Percentiles rank a stretch among this genome's conserved stretches.
phyloP scores from a whole-genome alignment of 2,329 filamentous ascomycete species.

The Chaetomiaceae sp. region DNA sequence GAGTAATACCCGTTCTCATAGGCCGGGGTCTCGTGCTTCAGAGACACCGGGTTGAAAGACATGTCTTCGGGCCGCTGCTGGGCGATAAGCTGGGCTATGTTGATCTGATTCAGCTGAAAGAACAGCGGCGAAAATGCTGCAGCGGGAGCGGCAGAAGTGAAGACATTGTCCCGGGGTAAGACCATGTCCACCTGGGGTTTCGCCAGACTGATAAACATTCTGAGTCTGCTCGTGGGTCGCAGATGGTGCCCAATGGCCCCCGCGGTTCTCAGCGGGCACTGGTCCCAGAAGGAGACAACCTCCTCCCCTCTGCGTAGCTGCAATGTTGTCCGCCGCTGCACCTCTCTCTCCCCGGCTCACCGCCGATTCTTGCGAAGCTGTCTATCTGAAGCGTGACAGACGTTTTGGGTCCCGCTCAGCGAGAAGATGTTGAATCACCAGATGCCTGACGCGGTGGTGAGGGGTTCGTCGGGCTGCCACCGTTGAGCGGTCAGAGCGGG shows the following conservation, averaged over 20 bases:
- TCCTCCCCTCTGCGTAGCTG: conserved; percentile 1
- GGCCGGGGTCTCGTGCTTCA: conserved; percentile 2
- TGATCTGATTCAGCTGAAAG: conserved; percentile 9
- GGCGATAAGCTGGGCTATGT: conserved; percentile 2
- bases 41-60: conserved; percentile 9
- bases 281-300: not conserved
- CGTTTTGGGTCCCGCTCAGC: not conserved
- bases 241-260: not conserved
- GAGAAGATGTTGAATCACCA: not conserved
- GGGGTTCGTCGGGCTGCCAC: conserved; percentile 12
- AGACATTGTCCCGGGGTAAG: conserved; percentile 7
- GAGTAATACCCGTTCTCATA: conserved; percentile 1
- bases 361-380: conserved; percentile 8
- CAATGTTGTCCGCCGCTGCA: conserved; percentile 6
- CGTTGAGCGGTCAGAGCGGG: conserved; percentile 13
- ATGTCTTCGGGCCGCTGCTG: conserved; percentile 10
- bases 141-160: conserved; percentile 5
- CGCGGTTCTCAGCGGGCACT: not conserved
- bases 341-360: conserved; percentile 5
- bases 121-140: conserved; percentile 1
- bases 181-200: conserved; percentile 10
- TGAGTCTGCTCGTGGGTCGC: not conserved
- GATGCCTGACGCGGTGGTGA: not conserved
- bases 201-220: conserved; percentile 14
- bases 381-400: not conserved